Base-by-base conservation (phyloP, 2,329 filamentous ascomycete genomes). In the Penicillium sp. region DNA sequence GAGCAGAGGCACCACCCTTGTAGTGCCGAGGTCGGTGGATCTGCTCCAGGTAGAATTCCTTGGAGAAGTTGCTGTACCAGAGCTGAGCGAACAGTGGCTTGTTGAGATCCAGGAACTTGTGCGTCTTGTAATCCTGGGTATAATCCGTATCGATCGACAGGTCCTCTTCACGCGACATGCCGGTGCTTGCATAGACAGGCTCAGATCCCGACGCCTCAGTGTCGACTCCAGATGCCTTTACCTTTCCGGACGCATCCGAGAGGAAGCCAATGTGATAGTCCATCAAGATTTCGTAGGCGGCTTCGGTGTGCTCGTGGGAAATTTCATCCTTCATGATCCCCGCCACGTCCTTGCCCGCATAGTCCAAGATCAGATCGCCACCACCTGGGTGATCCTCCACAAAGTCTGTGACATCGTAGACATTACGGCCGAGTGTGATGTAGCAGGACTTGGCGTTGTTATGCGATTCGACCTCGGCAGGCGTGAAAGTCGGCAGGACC, bases 21-120 rank as follows among this genome's bases (percentile, higher is more conserved):
- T 98, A 99, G 76, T 99, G 94, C 60, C 95, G 88, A 17, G 95
- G 95, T 47, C 95, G 89, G 75, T 99, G 95, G 54, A 99, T 91
- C 76, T 99, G 95, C 68, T 97, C 89, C 25, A 99, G 84, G 73
- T 99, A 99, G 74, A 99, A 99, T n/a, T 91, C 87, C 76, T 97
- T 99, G 75, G 81, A 87, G 79, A 98, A 99, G 34, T 90, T 90
- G 49, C 93, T 90, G 65, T 81, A 84, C 90, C 91, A 97, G 43
- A 99, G 86, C 77, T 99, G 95, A 76, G 89, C 83, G 57, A 99
- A 83, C 57, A 99, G 83, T 6, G 95, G 94, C 70, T 84, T 87
- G 79, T 85, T 90, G 58, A 99, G 84, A 72, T 99, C 94, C 61
- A 99, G 83, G 72, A 99, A 99, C 77, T 96, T 96, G 84, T 98